Evolutionary conservation across 768 basidiomycete species (phyloP).

Genomic region (Crepidotus variabilis): DNA sequence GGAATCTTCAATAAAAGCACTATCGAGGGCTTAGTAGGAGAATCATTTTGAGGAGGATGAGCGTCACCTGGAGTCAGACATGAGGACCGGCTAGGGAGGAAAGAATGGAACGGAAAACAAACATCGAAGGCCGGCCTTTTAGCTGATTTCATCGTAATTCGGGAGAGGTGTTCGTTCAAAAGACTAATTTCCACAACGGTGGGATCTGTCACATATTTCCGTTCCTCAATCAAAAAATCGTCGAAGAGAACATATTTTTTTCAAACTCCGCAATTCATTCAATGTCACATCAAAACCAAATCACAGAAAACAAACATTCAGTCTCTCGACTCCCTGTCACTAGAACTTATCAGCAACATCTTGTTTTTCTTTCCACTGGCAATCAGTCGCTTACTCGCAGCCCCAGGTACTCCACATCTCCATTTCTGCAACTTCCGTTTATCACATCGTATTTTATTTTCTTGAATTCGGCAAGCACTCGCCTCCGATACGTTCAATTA

Average conservation of each 20-base stretch:
- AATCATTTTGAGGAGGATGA: background rate
- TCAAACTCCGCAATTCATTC: background rate
- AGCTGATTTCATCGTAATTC: constrained; percentile 12
- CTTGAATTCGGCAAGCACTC: background rate
- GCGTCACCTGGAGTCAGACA: constrained; percentile 1
- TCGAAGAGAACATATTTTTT: background rate
- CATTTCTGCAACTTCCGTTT: background rate
- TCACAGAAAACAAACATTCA: background rate
- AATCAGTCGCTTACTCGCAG: too few relatives aligned
- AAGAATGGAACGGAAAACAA: constrained; percentile 7
- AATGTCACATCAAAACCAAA: background rate
- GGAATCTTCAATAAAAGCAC: background rate
- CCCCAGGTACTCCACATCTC: too few relatives aligned
- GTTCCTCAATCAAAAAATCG: background rate
- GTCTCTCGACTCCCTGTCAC: background rate
- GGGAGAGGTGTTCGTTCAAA: background rate
- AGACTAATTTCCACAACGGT: background rate
- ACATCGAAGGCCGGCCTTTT: constrained; percentile 12
- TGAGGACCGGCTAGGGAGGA: constrained; percentile 1
- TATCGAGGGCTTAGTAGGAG: too few relatives aligned
- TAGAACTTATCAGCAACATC: background rate
- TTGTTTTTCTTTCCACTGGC: too few relatives aligned
- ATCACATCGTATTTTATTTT: background rate
- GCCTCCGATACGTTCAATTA: background rate
- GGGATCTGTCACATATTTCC: background rate